Base-by-base conservation (phyloP, 2,329 filamentous ascomycete genomes). In the Botryotinia calthae region DNA sequence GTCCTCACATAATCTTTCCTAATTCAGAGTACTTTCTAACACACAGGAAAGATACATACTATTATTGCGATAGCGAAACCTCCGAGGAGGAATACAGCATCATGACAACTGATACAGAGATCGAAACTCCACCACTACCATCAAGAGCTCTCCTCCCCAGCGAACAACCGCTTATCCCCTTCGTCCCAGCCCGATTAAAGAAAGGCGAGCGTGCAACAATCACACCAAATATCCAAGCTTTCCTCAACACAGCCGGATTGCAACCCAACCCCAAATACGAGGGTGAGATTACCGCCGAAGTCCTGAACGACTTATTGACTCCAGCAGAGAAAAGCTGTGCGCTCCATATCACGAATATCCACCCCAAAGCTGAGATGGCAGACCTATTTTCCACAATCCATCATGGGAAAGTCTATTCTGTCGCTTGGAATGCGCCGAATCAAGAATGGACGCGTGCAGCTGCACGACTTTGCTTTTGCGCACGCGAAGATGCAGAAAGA, bases 181-280 rank as follows among this genome's bases (percentile, higher is more conserved):
- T 71, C 20, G 31, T n/a, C 0, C 44, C 58, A 7, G 68, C 68
- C 10, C 18, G 68, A 40, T 14, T 71, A 2, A 62, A 40, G 31
- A 51, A 40, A 18, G 68, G 68, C 7, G 56, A 64, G 18, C n/a
- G 44, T 40, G 68, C 68, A 14, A 28, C 25, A 1, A 71, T 72
- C 3, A 54, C 70, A 10, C 61, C 61, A 3, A 34, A 72, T 14
- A 65, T 72, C 12, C 70, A 58, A 67, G 46, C 46, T 1, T n/a
- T 66, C 20, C 37, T 66, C 1, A 22, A 56, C 18, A 7, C n/a
- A 7, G 46, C 61, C 0, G 61, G 61, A 8, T 34, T 72, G 0
- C 34, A 58, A 22, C 61, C 61, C 18, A 72, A 72, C 22, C 70
- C 61, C 12, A 72, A 72, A 10, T 72, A 72, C 48, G 31, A 58